Percentiles rank a stretch among this genome's conserved stretches.
Conservation (phyloP, 192 early-diverging fungal genomes). For the Linnemannia schmuckeri region DNA sequence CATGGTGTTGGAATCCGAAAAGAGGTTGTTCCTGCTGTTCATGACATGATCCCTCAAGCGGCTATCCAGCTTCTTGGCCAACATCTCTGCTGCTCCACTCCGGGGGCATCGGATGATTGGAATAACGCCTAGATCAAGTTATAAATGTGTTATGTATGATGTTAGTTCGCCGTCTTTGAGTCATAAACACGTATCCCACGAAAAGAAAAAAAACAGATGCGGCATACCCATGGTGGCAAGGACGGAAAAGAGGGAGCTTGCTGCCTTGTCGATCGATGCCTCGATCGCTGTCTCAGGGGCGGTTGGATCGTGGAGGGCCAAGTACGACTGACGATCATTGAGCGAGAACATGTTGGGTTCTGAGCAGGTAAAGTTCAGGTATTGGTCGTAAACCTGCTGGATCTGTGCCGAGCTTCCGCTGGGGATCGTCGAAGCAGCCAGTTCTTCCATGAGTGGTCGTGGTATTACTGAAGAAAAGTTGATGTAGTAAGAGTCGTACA, state of each 20-base stretch:
- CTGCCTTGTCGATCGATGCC: constrained; percentile 82
- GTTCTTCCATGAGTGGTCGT: constrained; percentile 91
- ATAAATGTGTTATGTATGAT: background rate
- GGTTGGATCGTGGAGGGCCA: constrained; percentile 85
- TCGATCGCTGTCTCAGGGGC: constrained; percentile 88
- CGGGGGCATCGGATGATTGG: constrained; percentile 93
- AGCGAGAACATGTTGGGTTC: constrained; percentile 95
- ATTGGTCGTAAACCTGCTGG: constrained; percentile 97
- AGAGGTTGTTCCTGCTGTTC: constrained; percentile 90
- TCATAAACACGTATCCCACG: background rate
- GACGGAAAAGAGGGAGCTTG: constrained; percentile 88
- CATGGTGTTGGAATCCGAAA: constrained; percentile 71
- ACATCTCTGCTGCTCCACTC: constrained; percentile 94
- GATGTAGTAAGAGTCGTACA: constrained; percentile 97
- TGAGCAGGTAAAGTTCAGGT: constrained; percentile 93
- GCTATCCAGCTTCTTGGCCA: constrained; percentile 90
- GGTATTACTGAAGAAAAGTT: constrained; percentile 94
- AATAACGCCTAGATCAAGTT: constrained; percentile 69
- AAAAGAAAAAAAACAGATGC: background rate
- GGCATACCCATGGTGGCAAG: constrained; percentile 84
- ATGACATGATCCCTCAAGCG: constrained; percentile 92
- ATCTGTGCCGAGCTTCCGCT: constrained; percentile 84
- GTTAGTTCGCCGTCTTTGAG: background rate
- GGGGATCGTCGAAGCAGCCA: constrained; percentile 86
- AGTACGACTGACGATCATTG: constrained; percentile 84